A percentile compares a stretch with the other conserved stretches of the same genome.
Conservation (phyloP, 164 flowering plant genomes). For the Amborella trichopoda region DNA sequence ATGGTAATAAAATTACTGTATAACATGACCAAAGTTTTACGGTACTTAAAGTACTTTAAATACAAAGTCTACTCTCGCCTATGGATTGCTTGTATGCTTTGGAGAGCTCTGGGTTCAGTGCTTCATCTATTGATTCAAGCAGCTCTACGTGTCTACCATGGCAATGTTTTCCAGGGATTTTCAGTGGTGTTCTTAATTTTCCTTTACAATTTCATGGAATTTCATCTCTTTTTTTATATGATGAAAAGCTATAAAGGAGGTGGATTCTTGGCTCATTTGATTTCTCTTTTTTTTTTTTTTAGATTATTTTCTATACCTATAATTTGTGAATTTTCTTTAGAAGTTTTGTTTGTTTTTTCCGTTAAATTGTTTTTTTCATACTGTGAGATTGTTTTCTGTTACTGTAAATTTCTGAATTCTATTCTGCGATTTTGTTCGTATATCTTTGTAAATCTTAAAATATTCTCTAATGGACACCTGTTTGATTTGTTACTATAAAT, state of each 20-base stretch:
- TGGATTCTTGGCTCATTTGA: constrained; percentile 1
- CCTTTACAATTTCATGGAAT: constrained; percentile 38
- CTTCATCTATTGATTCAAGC: constrained; percentile 20
- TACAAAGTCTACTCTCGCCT: too few relatives aligned
- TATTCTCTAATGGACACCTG: too few relatives aligned
- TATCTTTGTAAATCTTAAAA: background rate
- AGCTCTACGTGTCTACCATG: constrained; percentile 23
- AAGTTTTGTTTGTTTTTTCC: background rate
- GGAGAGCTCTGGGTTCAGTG: constrained; percentile 14
- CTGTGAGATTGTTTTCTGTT: too few relatives aligned
- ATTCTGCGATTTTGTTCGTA: too few relatives aligned
- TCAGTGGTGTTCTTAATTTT: constrained; percentile 11
- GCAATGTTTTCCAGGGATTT: constrained; percentile 19
- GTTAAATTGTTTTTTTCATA: too few relatives aligned
- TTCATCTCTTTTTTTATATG: constrained; percentile 38
- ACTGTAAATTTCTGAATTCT: too few relatives aligned
- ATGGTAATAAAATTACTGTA: too few relatives aligned
- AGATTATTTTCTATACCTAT: background rate
- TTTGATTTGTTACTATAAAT: too few relatives aligned
- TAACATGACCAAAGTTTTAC: too few relatives aligned
- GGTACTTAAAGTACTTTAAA: too few relatives aligned
- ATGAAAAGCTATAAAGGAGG: constrained; percentile 39
- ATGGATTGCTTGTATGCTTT: constrained; percentile 10
- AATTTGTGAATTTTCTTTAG: background rate
- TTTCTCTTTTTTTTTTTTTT: background rate